Conservation (phyloP, 2,329 filamentous ascomycete genomes). For the Trichocomaceae sp. region DNA sequence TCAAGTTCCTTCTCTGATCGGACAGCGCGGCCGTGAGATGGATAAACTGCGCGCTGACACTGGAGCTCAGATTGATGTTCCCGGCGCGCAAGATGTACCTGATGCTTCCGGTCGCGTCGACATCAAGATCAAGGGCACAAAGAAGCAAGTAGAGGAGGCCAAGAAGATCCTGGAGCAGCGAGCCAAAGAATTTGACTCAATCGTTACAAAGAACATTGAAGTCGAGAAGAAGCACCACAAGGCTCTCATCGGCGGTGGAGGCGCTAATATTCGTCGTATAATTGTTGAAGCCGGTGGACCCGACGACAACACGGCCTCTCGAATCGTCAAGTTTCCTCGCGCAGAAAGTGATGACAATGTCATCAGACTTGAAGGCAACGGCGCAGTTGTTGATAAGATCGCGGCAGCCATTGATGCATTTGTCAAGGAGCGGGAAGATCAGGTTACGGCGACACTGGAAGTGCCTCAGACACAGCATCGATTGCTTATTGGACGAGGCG, state of each 20-base stretch:
- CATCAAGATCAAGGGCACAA: conserved; percentile 87
- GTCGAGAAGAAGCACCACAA: conserved; percentile 90
- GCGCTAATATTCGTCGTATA: conserved; percentile 77
- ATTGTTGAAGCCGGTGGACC: conserved; percentile 84
- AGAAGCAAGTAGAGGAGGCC: conserved; percentile 81
- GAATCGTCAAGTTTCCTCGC: conserved; percentile 91
- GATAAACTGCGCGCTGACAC: conserved; percentile 80
- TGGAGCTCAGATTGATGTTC: conserved; percentile 86
- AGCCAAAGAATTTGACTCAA: conserved; percentile 80
- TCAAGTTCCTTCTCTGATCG: conserved; percentile 90
- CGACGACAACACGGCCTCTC: conserved; percentile 75
- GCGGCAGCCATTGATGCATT: conserved; percentile 72
- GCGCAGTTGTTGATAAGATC: conserved; percentile 81
- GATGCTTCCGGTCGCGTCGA: conserved; percentile 65
- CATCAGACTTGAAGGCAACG: conserved; percentile 83
- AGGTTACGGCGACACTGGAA: conserved; percentile 70
- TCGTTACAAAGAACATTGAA: conserved; percentile 74
- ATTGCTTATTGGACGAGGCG: conserved; percentile 82
- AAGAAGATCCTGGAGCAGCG: conserved; percentile 87
- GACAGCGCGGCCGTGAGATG: conserved; percentile 81
- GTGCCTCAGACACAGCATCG: conserved; percentile 87
- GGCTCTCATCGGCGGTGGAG: conserved; percentile 78
- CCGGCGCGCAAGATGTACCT: conserved; percentile 65
- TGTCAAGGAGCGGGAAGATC: conserved; percentile 74
- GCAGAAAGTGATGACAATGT: conserved; percentile 72